Evolutionary conservation across 2,329 filamentous ascomycete genomes (phyloP), one percentile per base, ranked within the genome.

Genomic region (Nothopassalora personata): DNA sequence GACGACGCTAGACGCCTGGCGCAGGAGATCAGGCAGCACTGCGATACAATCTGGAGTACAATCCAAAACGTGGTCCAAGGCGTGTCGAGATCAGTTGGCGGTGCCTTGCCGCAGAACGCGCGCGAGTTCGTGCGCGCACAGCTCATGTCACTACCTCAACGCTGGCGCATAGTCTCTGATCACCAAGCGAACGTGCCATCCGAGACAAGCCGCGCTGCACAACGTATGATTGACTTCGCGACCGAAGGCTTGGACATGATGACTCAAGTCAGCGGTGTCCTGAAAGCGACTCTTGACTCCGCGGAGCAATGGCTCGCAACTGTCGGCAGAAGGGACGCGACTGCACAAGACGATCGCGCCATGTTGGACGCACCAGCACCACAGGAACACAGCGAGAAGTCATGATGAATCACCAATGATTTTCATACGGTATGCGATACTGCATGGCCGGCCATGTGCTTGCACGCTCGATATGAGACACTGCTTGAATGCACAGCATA

Each of bases 211-310:
- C 74, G 79, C 8, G 78, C 77, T 54, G 91, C 90, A 0, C 87
- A 91, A 66, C 83, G 88, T 45, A 91, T 95, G 57, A 77, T 97
- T 11, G 85, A 94, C 1, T 84, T 97, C 54, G 93, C 93, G 6
- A 89, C 88, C 68, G 93, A 97, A 72, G 91, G 92, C 0, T 79
- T 97, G 13, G 91, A 97, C 67, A 96, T 97, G 88, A 91, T 97
- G 81, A 83, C 86, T 0, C 91, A 97, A 72, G 91, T 99, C 53
- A 94, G 87, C 45, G 86, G 87, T 5, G 90, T 97, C 1, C 82
- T 97, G 8, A 90, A 95, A 66, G 89, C 91, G 55, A 97, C 94
- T 0, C 88, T 97, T 55, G 83, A 89, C 57, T 94, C 89, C 67
- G 94, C 94, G 0, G 93, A 97, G 74, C 85, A 87, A 67, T 97